These are phyloP conservation scores for Microthlaspi erraticum DNA, from an alignment of 345 rosid species.

Conservation along the genomic window DNA sequence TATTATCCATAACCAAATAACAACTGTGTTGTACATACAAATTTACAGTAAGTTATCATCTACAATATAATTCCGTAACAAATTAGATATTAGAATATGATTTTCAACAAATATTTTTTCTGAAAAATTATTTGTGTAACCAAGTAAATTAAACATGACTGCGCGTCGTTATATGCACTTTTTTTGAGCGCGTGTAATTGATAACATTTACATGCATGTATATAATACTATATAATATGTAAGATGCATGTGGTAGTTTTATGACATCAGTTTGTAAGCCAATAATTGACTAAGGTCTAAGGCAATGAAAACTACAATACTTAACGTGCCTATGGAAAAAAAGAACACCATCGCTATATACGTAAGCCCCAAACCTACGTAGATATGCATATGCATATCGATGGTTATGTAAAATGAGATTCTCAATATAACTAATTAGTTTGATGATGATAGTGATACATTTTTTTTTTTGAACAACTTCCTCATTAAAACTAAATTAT, in stretches of 20 bases:
- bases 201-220: constrained; percentile 1
- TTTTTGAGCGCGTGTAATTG: neutral
- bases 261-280: constrained; percentile 11
- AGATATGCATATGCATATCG: neutral
- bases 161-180: neutral
- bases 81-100: neutral
- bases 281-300: constrained; percentile 13
- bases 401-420: constrained; percentile 10
- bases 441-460: neutral
- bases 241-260: constrained; percentile 9
- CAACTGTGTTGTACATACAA: neutral
- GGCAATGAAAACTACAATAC: constrained; percentile 23
- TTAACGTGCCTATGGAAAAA: constrained; percentile 31
- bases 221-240: neutral
- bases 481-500: neutral
- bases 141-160: neutral
- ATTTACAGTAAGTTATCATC: neutral
- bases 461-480: no score
- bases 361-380: constrained; percentile 8
- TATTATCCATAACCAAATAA: neutral
- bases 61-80: neutral
- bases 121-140: neutral
- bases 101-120: neutral
- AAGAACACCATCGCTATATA: constrained; percentile 2
- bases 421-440: neutral